These are phyloP conservation scores for Colletotrichum camelliae DNA, from an alignment of 2,329 filamentous ascomycete genomes.

Conservation along the genomic window DNA sequence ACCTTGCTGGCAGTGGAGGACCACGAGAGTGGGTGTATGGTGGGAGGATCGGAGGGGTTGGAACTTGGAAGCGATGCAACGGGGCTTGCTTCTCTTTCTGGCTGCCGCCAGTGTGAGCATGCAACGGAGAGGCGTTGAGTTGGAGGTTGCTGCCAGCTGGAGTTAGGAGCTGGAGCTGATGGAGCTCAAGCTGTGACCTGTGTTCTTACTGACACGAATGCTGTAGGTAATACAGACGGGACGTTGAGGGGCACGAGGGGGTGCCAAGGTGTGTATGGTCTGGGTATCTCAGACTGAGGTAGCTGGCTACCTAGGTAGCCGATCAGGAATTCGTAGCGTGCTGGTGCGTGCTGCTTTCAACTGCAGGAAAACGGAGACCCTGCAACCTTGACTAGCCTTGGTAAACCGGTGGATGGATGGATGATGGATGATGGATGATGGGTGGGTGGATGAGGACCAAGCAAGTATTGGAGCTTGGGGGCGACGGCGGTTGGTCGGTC, in stretches of 20 bases:
- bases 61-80: background rate
- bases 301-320: background rate
- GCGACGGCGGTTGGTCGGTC: conserved; percentile 13
- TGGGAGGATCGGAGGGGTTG: conserved; percentile 7
- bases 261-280: background rate
- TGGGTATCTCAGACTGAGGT: background rate
- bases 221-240: background rate
- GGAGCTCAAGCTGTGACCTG: background rate
- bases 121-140: background rate
- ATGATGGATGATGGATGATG: background rate
- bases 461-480: background rate
- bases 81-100: background rate
- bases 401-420: background rate
- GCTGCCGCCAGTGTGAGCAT: background rate
- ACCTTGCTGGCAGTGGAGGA: background rate
- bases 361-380: conserved; percentile 11
- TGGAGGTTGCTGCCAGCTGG: background rate
- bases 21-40: background rate
- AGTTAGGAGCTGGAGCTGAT: background rate
- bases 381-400: background rate
- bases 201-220: background rate
- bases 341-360: background rate
- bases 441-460: background rate
- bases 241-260: background rate
- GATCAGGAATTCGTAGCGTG: background rate